phyloP scores from a whole-genome alignment of 768 basidiomycete species.

The Hemileccinum impolitum region DNA sequence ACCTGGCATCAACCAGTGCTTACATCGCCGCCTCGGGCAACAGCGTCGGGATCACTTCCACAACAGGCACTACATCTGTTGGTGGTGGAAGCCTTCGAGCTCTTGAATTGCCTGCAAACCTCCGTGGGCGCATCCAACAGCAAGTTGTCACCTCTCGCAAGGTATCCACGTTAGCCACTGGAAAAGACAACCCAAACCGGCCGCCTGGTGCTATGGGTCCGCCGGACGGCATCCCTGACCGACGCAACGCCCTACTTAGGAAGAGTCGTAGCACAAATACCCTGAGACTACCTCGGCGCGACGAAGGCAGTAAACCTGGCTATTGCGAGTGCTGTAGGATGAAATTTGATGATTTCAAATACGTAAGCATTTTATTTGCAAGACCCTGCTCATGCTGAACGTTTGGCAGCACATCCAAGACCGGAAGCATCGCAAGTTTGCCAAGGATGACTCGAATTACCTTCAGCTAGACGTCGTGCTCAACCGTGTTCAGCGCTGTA shows the following conservation, averaged over 20 bases:
- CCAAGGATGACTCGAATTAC: constrained; percentile 75
- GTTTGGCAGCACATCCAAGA: constrained; percentile 62
- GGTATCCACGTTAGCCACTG: constrained; percentile 30
- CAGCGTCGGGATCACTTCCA: constrained; percentile 88
- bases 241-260: constrained; percentile 47
- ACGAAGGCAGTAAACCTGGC: constrained; percentile 87
- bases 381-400: constrained; percentile 1
- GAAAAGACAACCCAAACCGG: constrained; percentile 26
- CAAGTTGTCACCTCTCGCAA: constrained; percentile 69
- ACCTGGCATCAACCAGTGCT: constrained; percentile 52
- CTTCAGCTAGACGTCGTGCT: constrained; percentile 74
- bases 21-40: constrained; percentile 95
- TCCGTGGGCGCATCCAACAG: constrained; percentile 56
- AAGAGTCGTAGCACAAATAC: constrained; percentile 84
- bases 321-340: constrained; percentile 96
- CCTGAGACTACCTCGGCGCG: constrained; percentile 67
- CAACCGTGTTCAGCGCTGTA: constrained; percentile 51
- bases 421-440: constrained; percentile 80
- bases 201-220: constrained; percentile 59
- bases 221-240: constrained; percentile 54
- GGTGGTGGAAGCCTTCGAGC: constrained; percentile 44
- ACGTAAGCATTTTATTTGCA: constrained; percentile 41
- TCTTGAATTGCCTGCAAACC: constrained; percentile 47
- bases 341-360: constrained; percentile 85
- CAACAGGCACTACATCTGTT: constrained; percentile 80